A percentile compares a stretch with the other conserved stretches of the same genome.
These are phyloP conservation scores for Ilex asprella DNA, from an alignment of 257 asterid species.

Conservation along the genomic window DNA sequence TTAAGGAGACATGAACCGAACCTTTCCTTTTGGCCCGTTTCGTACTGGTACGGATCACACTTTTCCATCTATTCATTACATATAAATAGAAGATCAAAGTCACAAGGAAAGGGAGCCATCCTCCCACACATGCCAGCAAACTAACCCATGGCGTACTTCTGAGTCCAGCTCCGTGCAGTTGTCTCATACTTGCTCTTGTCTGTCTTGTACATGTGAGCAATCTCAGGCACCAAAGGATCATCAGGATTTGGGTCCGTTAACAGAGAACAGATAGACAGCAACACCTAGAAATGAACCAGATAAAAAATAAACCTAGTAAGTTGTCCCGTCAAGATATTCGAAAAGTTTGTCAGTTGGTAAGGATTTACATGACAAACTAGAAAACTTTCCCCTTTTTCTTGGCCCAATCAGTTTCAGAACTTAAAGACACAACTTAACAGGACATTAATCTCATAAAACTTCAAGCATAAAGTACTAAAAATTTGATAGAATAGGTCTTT, in stretches of 20 bases:
- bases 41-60: constrained; percentile 12
- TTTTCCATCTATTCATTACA: constrained; percentile 3
- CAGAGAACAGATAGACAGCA: constrained; percentile 33
- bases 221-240: constrained; percentile 39
- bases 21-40: constrained; percentile 11
- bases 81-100: constrained; percentile 4
- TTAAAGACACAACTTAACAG: too few relatives aligned
- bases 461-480: too few relatives aligned
- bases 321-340: too few relatives aligned
- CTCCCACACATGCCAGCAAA: neutral
- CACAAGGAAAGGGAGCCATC: constrained; percentile 11
- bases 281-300: constrained; percentile 14
- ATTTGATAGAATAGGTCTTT: too few relatives aligned
- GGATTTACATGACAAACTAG: too few relatives aligned
- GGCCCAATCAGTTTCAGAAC: too few relatives aligned
- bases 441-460: too few relatives aligned
- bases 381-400: too few relatives aligned
- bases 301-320: too few relatives aligned
- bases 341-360: too few relatives aligned
- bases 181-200: constrained; percentile 31
- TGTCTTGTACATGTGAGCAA: constrained; percentile 39
- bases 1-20: constrained; percentile 8
- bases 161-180: constrained; percentile 42
- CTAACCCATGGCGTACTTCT: constrained; percentile 36
- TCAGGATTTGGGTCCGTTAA: constrained; percentile 40